Base-by-base conservation (phyloP, 2,329 filamentous ascomycete species). In the Hyphodiscus sp. region DNA sequence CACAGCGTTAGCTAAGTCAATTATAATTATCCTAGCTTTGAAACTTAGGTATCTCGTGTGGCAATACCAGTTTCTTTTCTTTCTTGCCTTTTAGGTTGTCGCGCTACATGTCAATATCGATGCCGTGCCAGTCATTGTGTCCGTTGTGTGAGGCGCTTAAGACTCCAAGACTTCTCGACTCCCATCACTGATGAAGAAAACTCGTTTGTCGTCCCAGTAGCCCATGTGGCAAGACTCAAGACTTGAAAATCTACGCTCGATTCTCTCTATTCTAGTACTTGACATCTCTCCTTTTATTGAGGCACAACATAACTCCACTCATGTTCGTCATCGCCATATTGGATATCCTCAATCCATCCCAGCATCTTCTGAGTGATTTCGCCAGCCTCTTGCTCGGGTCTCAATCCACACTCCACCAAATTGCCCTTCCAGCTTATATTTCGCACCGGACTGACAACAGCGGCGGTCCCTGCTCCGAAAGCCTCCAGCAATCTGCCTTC, bases 271-370 rank as follows among this genome's bases (percentile, higher is more conserved):
- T 47, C 29, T 9, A 23, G 9, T 15, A 44, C 20, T 10, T 10
- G 33, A 50, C 45, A 50, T 49, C 11, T 23, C 29, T 26, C 29
- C 11, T 18, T 30, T 45, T 63, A 57, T 50, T 58, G 23, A 44
- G 63, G 62, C 11, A 68, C 62, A 50, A 66, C 61, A 64, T 84
- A 85, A 78, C 91, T 96, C 94, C 94, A 99, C 61, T 85, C 80
- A 70, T 96, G 90, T 69, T 89, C 82, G 72, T 92, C 87, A 60
- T 96, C 91, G 59, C 94, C 94, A 69, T 97, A 96, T 75, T 97
- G 92, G 63, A 95, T 91, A 26, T 76, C 86, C 76, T 95, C 91
- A 58, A 99, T 96, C 94, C 94, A 99, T 65, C 86, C 82, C 82
- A 96, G 95, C 86, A 99, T 91, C 71, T 81, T 82, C 65, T 83